Percentiles rank a stretch among this genome's conserved stretches.
Conservation (phyloP, 495 filamentous ascomycete genomes). For the Neurospora sp. region DNA sequence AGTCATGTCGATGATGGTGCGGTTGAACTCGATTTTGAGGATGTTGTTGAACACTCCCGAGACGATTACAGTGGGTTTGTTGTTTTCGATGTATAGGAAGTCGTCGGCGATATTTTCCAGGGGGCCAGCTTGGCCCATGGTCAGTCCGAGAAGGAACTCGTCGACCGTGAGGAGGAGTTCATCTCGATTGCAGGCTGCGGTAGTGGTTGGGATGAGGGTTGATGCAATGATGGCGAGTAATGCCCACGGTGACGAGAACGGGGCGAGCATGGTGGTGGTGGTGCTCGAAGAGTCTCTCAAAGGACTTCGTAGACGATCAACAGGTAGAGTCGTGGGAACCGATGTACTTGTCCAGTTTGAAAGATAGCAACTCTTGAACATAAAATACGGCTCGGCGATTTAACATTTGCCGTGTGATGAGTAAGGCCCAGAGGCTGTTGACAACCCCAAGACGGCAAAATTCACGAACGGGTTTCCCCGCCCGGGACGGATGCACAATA, state of each 20-base stretch:
- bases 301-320: background rate
- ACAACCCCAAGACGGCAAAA: background rate
- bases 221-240: background rate
- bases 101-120: conserved; percentile 1
- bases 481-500: background rate
- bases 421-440: background rate
- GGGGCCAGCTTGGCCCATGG: background rate
- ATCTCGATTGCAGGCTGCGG: background rate
- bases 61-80: conserved; percentile 16
- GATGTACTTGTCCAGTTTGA: rapidly evolving
- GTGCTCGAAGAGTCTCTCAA: background rate
- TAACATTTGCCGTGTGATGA: background rate
- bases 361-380: background rate
- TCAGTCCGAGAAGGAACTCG: background rate
- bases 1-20: conserved; percentile 21
- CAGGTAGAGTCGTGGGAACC: background rate
- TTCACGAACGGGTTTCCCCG: background rate
- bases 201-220: background rate
- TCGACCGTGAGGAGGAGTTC: background rate
- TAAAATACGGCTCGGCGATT: background rate
- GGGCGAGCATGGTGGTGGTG: background rate
- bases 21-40: conserved; percentile 21
- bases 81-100: conserved; percentile 19
- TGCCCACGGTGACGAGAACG: background rate
- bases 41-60: conserved; percentile 21